These are phyloP conservation scores for Penicillium brevicompactum DNA, from an alignment of 2,329 filamentous ascomycete species.

Conservation along the genomic window DNA sequence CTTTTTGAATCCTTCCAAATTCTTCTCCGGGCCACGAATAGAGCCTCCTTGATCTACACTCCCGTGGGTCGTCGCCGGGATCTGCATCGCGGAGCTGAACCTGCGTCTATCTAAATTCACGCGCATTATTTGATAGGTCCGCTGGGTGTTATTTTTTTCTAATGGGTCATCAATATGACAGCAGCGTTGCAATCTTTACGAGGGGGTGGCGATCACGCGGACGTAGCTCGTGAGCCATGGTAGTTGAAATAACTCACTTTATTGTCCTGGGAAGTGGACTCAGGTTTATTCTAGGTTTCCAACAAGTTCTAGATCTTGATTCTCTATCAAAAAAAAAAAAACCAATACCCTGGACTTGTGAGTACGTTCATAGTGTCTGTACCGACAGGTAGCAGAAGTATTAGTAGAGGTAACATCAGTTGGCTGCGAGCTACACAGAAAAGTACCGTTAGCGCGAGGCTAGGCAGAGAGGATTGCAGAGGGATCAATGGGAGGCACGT, in stretches of 20 bases:
- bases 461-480: not conserved
- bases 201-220: not conserved
- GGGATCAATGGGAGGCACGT: not conserved
- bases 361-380: no score
- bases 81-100: not conserved
- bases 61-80: not conserved
- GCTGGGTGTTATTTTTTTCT: not conserved
- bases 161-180: not conserved
- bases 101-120: not conserved
- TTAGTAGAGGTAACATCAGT: no score
- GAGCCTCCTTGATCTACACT: conserved; percentile 1
- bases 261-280: not conserved
- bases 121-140: not conserved
- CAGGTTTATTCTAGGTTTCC: not conserved
- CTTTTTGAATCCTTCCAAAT: not conserved
- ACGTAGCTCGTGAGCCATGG: not conserved
- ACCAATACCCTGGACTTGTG: no score
- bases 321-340: no score
- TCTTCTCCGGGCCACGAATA: not conserved
- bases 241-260: not conserved
- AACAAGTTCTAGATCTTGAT: no score
- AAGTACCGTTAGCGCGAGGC: not conserved
- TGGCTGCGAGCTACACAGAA: no score
- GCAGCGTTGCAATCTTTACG: not conserved
- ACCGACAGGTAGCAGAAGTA: no score